Base-by-base conservation (phyloP, 495 filamentous ascomycete species). In the Tirmania nivea region DNA sequence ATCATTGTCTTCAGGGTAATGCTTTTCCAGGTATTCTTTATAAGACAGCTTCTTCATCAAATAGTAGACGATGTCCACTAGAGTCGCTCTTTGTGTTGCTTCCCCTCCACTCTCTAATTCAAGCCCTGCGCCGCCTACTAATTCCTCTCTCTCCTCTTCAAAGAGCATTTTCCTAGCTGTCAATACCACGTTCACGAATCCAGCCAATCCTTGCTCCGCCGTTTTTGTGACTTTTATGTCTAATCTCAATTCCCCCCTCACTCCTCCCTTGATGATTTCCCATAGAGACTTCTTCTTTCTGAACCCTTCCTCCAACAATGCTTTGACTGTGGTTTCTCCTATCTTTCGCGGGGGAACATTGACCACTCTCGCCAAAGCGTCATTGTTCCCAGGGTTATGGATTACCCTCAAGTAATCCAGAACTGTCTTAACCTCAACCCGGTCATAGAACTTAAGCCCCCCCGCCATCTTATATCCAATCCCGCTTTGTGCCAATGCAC, bases 381-480 rank as follows among this genome's bases (percentile, higher is more conserved):
- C 92, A 54, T 86, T 93, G 59, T 93, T 88, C 14, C 80, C 74
- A 2, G 86, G 86, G 60, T 93, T 85, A 63, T 81, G 78, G 36
- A 94, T 75, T 7, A 92, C 80, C 31, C 87, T 74, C 20, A 96
- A 69, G 65, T 99, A 96, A 64, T 96, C 87, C 8, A 99, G 65
- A 1, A 96, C 64, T 4, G 81, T 75, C 64, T 92, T 95, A 61
- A 99, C 80, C 67, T 99, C 92, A 10, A 77, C 72, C 49, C 92
- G 77, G 59, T 99, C 92, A 60, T 89, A 99, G 67, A 99, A 99
- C 53, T 80, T 79, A 35, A 78, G 75, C 0, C 92, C 92, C 16
- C 77, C 92, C 50, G 95, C 83, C 92, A 96, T 96, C 34, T 78
- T 78, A 66, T 99, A 99, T 0, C 87, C 74, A 34, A 99, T 77